A percentile compares a stretch with the other conserved stretches of the same genome.
Evolutionary conservation across 164 flowering plant species (phyloP).

Genomic region (Magnolia kwangsiensis): DNA sequence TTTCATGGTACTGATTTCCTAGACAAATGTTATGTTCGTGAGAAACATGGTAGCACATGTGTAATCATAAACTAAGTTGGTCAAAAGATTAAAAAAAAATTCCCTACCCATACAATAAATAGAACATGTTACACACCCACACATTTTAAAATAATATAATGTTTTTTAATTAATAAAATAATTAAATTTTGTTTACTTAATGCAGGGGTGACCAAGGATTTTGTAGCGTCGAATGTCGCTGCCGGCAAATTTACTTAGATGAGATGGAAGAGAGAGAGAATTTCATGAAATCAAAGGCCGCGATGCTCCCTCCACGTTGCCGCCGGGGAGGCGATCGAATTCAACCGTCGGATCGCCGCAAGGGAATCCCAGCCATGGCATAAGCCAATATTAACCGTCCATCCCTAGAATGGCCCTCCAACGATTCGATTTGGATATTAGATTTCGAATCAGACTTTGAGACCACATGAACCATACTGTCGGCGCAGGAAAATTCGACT

Average conservation of each 20-base stretch:
- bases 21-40: no score
- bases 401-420: no score
- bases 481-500: no score
- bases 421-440: no score
- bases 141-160: not conserved
- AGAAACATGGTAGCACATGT: no score
- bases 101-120: no score
- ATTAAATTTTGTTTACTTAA: not conserved
- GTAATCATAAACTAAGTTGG: no score
- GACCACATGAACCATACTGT: no score
- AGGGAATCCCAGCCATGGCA: not conserved
- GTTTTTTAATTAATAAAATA: not conserved
- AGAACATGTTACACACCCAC: not conserved
- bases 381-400: not conserved
- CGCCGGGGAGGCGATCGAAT: slow-evolving; percentile 1
- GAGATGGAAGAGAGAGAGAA: slow-evolving; percentile 18
- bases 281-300: not conserved
- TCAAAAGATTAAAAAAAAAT: no score
- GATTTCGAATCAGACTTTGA: no score
- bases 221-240: slow-evolving; percentile 72
- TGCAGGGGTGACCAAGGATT: slow-evolving; percentile 64
- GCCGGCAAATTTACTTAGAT: slow-evolving; percentile 63
- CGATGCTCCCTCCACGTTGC: not conserved
- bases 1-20: no score
- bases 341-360: not conserved